Percentiles rank a stretch among this genome's conserved stretches.
Evolutionary conservation across 495 filamentous ascomycete genomes (phyloP).

Genomic region (Neurospora hispaniola): DNA sequence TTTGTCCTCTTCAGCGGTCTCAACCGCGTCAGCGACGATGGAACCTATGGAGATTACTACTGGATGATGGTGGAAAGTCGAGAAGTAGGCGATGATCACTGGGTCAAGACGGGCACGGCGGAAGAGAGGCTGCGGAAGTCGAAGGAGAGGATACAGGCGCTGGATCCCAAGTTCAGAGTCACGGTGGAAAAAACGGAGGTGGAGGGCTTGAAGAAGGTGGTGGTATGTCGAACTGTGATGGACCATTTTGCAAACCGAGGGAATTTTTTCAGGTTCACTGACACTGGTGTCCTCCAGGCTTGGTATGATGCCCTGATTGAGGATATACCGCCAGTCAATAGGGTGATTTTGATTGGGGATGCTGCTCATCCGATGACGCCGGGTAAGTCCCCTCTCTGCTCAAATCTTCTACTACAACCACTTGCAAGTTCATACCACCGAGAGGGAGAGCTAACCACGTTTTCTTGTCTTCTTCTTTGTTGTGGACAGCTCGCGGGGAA

Average conservation of each 20-base stretch:
- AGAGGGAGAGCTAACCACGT: background rate
- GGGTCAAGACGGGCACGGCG: constrained; percentile 12
- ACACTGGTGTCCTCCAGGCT: background rate
- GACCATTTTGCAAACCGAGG: background rate
- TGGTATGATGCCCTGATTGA: constrained; percentile 14
- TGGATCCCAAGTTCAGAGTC: constrained; percentile 14
- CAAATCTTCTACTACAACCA: too few species aligned
- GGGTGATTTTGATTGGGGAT: constrained; percentile 45
- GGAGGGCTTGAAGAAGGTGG: constrained; percentile 4
- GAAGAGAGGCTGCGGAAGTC: constrained; percentile 14
- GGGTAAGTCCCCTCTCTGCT: constrained; percentile 22
- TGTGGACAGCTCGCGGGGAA: constrained; percentile 21
- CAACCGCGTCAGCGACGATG: constrained; percentile 11
- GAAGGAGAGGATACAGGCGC: constrained; percentile 1
- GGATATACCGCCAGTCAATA: constrained; percentile 17
- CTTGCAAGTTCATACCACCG: background rate
- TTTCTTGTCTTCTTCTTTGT: background rate
- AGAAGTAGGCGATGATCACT: constrained; percentile 13
- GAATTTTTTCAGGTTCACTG: background rate
- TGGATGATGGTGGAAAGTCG: constrained; percentile 12
- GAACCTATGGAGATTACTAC: constrained; percentile 16
- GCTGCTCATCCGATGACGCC: constrained; percentile 50
- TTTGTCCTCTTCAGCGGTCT: constrained; percentile 21
- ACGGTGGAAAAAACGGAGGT: constrained; percentile 12
- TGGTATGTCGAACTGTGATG: background rate